Evolutionary conservation across 495 filamentous ascomycete genomes (phyloP), one percentile per base, ranked within the genome.

Genomic region (Penicillium paxilli): DNA sequence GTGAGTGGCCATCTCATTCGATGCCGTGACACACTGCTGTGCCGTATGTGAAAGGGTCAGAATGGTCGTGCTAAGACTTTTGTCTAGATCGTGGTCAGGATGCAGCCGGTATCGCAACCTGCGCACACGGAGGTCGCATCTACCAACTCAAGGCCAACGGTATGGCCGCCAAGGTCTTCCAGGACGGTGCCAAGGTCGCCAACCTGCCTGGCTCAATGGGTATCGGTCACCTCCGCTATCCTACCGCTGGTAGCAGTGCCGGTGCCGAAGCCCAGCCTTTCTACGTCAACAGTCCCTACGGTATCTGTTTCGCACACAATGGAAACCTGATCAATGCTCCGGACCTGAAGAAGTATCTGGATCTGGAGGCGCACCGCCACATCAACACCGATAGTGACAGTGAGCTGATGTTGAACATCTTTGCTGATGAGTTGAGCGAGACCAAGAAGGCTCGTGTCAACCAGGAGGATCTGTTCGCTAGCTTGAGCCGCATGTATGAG

Each of bases 381-480:
- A 92, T 98, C 73, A 98, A 98, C 74, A 96, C 94, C 22, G 92
- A 98, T 54, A 92, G 87, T 50, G 94, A 98, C 69, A 92, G 88
- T 62, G 94, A 98, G 77, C 71, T 95, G 50, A 95, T 96, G 85
- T 79, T 98, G 44, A 98, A 98, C 68, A 83, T 97, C 55, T 96
- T 96, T 58, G 94, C 94, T 14, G 88, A 90, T 69, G 93, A 93
- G 68, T 80, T 98, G 40, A 92, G 93, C 54, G 89, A 96, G 69
- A 96, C 91, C n/a, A 90, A 90, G 58, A 98, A 98, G 73, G 89
- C 92, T 23, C 89, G 94, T 75, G 92, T 95, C 44, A 96, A 97
- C 73, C 79, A 83, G 46, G 87, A 92, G 44, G 94, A 98, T 71
- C 82, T 96, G 62, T 97, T 98, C 70, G 85, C 82, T 47, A 82